Base-by-base conservation (phyloP, 2,329 filamentous ascomycete genomes). In the Neocatenulostroma microsporum region DNA sequence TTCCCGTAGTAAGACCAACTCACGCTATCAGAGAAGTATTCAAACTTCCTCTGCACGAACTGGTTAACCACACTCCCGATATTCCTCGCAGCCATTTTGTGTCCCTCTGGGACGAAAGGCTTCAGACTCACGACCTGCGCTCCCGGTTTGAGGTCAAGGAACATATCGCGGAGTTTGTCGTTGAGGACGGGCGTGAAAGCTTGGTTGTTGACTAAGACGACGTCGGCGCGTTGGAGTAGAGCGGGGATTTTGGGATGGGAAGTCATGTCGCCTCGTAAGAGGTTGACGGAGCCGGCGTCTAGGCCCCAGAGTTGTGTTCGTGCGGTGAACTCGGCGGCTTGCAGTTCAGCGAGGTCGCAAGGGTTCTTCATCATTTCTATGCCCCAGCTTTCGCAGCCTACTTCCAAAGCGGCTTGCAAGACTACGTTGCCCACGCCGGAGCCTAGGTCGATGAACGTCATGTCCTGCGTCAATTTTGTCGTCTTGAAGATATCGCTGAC, bases 171-270 rank as follows among this genome's bases (percentile, higher is more conserved):
- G 30, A 98, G 70, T 44, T 78, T 76, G 55, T 85, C 82, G 62
- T 96, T 98, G 37, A 95, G 74, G 50, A 81, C 73, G 11, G 88
- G 81, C 5, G 82, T 88, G 62, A 98, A 98, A 2, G 87, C 91
- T 63, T 96, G 88, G 64, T 98, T 98, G 68, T 98, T 98, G 52
- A 96, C 89, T 18, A 98, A 74, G 13, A 98, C 77, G n/a, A 96
- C 88, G 57, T 98, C 91, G 2, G 91, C 89, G 37, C 80, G 77
- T 59, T 82, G 81, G 33, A 98, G 71, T 6, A 80, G 80, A 17
- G 78, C 72, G 41, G 80, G 72, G 32, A 95, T 85, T 40, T 71
- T 70, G 12, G 73, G 60, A 48, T 82, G 83, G 46, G 79, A 76
- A 8, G 87, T 76, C 54, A 98, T 95, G 57, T 94, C 84, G 40